Evolutionary conservation across 2,329 filamentous ascomycete genomes (phyloP).

Genomic region (Dryadomyces sulphureus): DNA sequence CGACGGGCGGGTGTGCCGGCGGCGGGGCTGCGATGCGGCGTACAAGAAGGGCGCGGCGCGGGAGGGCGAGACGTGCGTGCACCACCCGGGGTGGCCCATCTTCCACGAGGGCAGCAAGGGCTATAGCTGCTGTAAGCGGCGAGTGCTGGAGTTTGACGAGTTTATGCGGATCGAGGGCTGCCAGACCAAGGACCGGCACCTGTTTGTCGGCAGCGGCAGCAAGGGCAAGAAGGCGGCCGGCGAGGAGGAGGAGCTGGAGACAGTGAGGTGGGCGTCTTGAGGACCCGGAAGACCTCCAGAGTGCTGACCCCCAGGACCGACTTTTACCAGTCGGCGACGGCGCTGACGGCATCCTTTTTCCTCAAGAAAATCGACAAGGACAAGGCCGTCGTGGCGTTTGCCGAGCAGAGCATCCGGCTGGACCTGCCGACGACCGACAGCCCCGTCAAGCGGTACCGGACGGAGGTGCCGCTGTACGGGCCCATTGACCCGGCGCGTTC

Average conservation of each 20-base stretch:
- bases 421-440: slow-evolving; percentile 77
- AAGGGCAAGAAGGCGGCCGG: slow-evolving; percentile 32
- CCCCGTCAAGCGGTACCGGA: slow-evolving; percentile 61
- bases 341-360: slow-evolving; percentile 83
- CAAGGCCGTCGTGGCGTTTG: slow-evolving; percentile 57
- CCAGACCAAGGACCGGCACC: slow-evolving; percentile 62
- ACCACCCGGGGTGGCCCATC: slow-evolving; percentile 80
- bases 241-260: slow-evolving; percentile 63
- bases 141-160: slow-evolving; percentile 92
- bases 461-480: slow-evolving; percentile 61
- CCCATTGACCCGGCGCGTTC: slow-evolving; percentile 62
- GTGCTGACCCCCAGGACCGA: slow-evolving; percentile 44
- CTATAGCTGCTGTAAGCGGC: slow-evolving; percentile 90
- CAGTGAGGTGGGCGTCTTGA: slow-evolving; percentile 51
- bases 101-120: slow-evolving; percentile 99
- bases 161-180: slow-evolving; percentile 95
- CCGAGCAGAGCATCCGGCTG: slow-evolving; percentile 47
- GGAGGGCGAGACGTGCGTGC: slow-evolving; percentile 63
- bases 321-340: slow-evolving; percentile 82
- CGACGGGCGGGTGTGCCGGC: slow-evolving; percentile 59
- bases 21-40: slow-evolving; percentile 54
- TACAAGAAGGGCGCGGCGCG: slow-evolving; percentile 48
- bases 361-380: slow-evolving; percentile 93
- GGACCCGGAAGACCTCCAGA: too few relatives aligned
- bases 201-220: slow-evolving; percentile 68